Percentiles rank a stretch among this genome's conserved stretches.
Conservation (phyloP, 73 alveolate species). For the Uronychia binucleata region DNA sequence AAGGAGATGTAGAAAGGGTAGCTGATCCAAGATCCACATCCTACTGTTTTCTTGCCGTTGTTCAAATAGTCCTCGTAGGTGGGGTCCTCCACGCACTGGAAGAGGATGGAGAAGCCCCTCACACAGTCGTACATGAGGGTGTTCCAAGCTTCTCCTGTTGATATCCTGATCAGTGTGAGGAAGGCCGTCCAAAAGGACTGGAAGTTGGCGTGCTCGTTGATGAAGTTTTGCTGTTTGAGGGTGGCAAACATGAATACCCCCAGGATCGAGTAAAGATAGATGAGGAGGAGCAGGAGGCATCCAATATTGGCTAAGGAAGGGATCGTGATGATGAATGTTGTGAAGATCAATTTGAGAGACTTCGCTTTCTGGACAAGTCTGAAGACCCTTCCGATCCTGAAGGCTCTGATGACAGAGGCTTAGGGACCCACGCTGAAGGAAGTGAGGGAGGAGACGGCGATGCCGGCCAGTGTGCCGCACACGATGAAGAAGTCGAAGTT, state of each 20-base stretch:
- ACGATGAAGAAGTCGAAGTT: conserved; percentile 26
- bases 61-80: neutral
- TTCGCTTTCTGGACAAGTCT: conserved; percentile 21
- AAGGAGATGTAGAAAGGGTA: conserved; percentile 43
- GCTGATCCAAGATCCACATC: conserved; percentile 34
- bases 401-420: conserved; percentile 40
- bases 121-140: conserved; percentile 31
- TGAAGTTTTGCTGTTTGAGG: conserved; percentile 3
- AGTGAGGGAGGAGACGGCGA: conserved; percentile 6
- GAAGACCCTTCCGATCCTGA: conserved; percentile 37
- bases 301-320: conserved; percentile 65
- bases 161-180: conserved; percentile 16
- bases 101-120: neutral
- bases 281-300: conserved; percentile 44
- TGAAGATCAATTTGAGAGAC: conserved; percentile 42
- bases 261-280: conserved; percentile 51
- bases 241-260: conserved; percentile 35
- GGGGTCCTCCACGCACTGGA: conserved; percentile 18
- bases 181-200: conserved; percentile 27
- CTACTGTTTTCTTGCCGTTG: conserved; percentile 5
- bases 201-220: conserved; percentile 20
- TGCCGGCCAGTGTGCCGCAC: conserved; percentile 29
- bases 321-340: conserved; percentile 56
- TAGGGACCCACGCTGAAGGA: conserved; percentile 6
- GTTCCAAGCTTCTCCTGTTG: conserved; percentile 59